Percentiles rank a stretch among this genome's conserved stretches.
Conservation (phyloP, 2,329 filamentous ascomycete species). For the Ambrosiella cleistominuta region DNA sequence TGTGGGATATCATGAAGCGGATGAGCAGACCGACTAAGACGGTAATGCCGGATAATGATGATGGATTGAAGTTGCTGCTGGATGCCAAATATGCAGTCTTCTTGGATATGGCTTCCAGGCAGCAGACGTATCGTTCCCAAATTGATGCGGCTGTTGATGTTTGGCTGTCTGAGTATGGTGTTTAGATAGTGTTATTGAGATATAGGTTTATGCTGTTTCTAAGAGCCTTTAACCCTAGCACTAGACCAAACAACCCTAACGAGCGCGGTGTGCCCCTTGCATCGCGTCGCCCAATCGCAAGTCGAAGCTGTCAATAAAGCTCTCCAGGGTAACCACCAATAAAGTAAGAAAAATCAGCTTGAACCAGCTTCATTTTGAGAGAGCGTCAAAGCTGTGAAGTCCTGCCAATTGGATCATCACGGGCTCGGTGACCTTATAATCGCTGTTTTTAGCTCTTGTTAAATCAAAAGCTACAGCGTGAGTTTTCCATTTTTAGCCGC, state of each 20-base stretch:
- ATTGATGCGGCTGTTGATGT: slow-evolving; percentile 45
- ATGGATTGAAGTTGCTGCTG: slow-evolving; percentile 60
- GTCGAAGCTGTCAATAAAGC: neutral
- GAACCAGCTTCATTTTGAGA: neutral
- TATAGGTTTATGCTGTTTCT: neutral
- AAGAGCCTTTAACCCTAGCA: neutral
- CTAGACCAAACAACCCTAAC: neutral
- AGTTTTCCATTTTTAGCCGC: too few relatives aligned
- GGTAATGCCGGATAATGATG: slow-evolving; percentile 56
- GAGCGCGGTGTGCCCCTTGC: neutral
- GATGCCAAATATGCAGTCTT: slow-evolving; percentile 91
- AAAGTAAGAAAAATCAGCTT: neutral
- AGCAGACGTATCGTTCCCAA: slow-evolving; percentile 63
- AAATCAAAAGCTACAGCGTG: too few relatives aligned
- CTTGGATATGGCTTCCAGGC: slow-evolving; percentile 73
- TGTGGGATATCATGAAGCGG: slow-evolving; percentile 95
- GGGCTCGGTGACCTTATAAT: too few relatives aligned
- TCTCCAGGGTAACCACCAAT: neutral
- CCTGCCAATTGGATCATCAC: too few relatives aligned
- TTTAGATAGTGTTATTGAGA: neutral
- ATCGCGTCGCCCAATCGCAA: neutral
- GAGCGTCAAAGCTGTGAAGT: neutral
- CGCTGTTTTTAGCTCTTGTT: too few relatives aligned
- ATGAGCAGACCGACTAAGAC: slow-evolving; percentile 88
- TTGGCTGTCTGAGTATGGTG: slow-evolving; percentile 11